Base-by-base conservation (phyloP, 2,329 filamentous ascomycete species). In the Pyricularia grisea region DNA sequence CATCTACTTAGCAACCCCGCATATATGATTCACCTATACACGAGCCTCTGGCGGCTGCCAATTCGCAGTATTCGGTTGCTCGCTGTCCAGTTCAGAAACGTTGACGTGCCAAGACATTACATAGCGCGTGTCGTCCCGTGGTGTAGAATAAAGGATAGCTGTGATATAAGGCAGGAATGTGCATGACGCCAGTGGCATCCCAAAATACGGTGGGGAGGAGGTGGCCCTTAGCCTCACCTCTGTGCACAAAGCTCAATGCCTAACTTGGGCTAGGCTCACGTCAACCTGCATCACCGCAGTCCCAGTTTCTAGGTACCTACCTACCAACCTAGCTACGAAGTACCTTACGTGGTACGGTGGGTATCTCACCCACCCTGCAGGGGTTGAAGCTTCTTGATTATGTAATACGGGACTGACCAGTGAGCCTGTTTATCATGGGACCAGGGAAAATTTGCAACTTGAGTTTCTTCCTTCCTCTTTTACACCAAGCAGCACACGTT, bases 401-500 rank as follows among this genome's bases (percentile, higher is more conserved):
- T 61, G 58, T 61, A 61, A 61, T 27, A 61, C 17, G 6, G 12
- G 5, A 14, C 58, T 1, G 58, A n/a, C 23, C 58, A 61, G 12
- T 28, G 58, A 61, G n/a, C 25, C n/a, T 27, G 25, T 63, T 63
- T 63, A 63, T 63, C 60, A 63, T 28, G 60, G 28, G 27, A 20
- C 60, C 27, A 23, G 31, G 30, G 20, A 60, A 67, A 67, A 58
- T 11, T 55, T 66, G 28, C 14, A 58, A 4, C 28, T 14, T 23
- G 20, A 7, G 3, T 12, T 58, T 30, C 14, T 66, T 20, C 17
- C 55, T 14, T 66, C 10, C 17, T 58, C 30, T 30, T 58, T 25
- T 17, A 12, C 28, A 30, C 14, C n/a, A 30, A 65, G 67, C 67
- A 68, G 63, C 67, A 61, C 67, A 68, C 4, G 25, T 68, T 61